Base-by-base conservation (phyloP, 441 rosid species). In the Populus hybrid region DNA sequence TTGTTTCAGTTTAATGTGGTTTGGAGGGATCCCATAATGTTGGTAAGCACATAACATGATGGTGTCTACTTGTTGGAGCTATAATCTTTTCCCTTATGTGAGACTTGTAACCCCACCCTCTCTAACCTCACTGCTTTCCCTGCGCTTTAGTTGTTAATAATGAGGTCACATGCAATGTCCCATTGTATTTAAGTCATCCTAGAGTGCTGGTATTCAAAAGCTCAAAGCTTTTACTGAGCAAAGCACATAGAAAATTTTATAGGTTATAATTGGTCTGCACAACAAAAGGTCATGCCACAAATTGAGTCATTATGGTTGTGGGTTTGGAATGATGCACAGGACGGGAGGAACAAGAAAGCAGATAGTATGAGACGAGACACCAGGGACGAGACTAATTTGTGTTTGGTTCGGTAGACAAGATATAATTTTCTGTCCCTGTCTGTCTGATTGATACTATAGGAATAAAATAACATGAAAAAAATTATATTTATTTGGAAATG, bases 191-290 rank as follows among this genome's bases (percentile, higher is more conserved):
- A 38, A 64, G 32, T 65, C 71, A 9, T 65, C 19, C 30, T n/a
- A 77, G 18, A n/a, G 80, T 70, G 64, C 11, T n/a, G 63, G 61
- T 38, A 26, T 36, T 42, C 75, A 67, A 68, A 78, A 50, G 72
- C 61, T 4, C 40, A 67, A 50, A 24, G 19, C 61, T 50, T 72
- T 72, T 32, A 10, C 8, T 9, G 24, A 32, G 35, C 35, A 32
- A 32, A 32, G 35, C 35, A 34, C 26, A 2, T 9, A 21, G n/a
- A 21, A 3, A 59, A 8, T 9, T 59, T 67, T 72, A 53, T 73
- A 9, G 61, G 28, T 3, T 53, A 9, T 21, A 35, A 30, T 24
- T 66, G 24, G 24, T 53, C 35, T 67, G 63, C 68, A 35, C 26
- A 35, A 72, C 16, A 21, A 67, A 19, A 34, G 30, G 57, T 67